Evolutionary conservation across 1,284 basidiomycete species (phyloP).

Genomic region (Fomitopsis pinicola): DNA sequence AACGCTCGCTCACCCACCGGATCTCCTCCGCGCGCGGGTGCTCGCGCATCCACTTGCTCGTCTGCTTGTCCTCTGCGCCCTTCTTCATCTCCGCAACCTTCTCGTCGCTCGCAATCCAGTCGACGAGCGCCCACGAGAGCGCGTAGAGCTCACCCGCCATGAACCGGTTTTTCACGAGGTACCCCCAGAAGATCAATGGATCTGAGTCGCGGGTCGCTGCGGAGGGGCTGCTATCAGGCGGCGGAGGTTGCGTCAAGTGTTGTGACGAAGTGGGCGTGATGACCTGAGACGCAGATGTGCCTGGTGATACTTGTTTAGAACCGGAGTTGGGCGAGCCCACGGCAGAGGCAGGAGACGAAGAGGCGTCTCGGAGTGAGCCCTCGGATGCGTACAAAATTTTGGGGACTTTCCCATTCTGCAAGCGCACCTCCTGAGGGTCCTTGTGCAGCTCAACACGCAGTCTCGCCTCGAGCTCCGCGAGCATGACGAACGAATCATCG

Average conservation of each 20-base stretch:
- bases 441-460: slow-evolving; percentile 70
- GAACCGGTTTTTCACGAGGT: slow-evolving; percentile 90
- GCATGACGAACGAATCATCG: slow-evolving; percentile 92
- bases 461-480: slow-evolving; percentile 87
- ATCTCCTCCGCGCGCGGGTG: slow-evolving; percentile 83
- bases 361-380: neutral
- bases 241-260: neutral
- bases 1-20: slow-evolving; percentile 88
- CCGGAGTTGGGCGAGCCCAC: neutral
- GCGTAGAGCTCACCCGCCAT: slow-evolving; percentile 98
- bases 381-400: neutral
- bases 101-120: slow-evolving; percentile 80
- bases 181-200: slow-evolving; percentile 90
- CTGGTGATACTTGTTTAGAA: neutral
- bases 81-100: slow-evolving; percentile 62
- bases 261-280: neutral
- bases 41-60: slow-evolving; percentile 89
- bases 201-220: slow-evolving; percentile 35
- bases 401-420: neutral
- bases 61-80: slow-evolving; percentile 95
- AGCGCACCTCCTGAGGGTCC: slow-evolving; percentile 12
- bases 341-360: neutral
- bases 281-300: neutral
- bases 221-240: neutral
- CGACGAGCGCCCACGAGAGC: slow-evolving; percentile 86